Evolutionary conservation across 75 land plant genomes (phyloP).

Genomic region (Sequoia sempervirens): DNA sequence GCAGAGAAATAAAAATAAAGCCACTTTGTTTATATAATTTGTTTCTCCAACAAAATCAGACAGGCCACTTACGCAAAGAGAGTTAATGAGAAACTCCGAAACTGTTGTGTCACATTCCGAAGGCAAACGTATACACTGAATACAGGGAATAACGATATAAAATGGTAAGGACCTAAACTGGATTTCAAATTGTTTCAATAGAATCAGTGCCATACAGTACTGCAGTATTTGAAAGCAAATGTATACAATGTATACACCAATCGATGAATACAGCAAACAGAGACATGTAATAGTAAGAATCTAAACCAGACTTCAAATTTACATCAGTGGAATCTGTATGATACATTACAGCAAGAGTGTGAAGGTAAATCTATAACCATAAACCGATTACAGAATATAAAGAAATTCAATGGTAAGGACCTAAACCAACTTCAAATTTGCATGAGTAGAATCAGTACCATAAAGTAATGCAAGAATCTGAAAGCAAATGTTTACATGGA

Average conservation of each 20-base stretch:
- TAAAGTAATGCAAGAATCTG: slow-evolving; percentile 40
- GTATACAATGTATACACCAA: slow-evolving; percentile 56
- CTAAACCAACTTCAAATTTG: neutral
- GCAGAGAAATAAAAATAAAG: neutral
- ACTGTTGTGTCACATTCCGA: slow-evolving; percentile 70
- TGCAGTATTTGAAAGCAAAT: neutral
- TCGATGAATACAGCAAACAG: slow-evolving; percentile 15
- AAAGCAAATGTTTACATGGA: slow-evolving; percentile 83
- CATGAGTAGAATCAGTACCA: neutral
- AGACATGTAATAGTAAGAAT: neutral
- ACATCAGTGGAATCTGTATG: neutral
- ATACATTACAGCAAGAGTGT: neutral
- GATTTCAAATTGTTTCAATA: neutral
- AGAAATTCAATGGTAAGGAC: neutral
- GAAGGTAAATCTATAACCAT: neutral
- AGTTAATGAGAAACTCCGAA: slow-evolving; percentile 69
- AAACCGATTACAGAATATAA: neutral
- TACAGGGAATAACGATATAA: neutral
- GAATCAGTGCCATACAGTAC: neutral
- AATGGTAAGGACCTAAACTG: neutral
- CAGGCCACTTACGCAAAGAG: slow-evolving; percentile 83
- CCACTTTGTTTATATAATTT: neutral
- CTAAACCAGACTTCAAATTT: neutral
- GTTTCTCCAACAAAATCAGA: neutral
- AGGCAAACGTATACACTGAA: slow-evolving; percentile 84